Base-by-base conservation (phyloP, 2,329 filamentous ascomycete species). In the Metarhizium anisopliae region DNA sequence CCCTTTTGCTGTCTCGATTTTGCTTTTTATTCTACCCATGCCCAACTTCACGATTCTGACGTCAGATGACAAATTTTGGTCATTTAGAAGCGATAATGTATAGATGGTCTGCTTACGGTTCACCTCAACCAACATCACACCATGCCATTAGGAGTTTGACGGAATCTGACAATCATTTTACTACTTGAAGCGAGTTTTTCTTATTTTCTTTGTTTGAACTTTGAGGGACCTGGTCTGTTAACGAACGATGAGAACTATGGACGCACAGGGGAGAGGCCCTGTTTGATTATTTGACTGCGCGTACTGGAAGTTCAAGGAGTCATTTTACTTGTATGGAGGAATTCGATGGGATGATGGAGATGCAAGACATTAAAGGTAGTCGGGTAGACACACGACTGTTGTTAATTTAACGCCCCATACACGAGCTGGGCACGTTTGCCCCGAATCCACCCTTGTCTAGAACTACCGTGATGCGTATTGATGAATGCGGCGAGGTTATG, bases 101-200 rank as follows among this genome's bases (percentile, higher is more conserved):
- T 52, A 25, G 25, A 25, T 25, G 6, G 29, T 45, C 25, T 47
- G 18, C n/a, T 45, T 36, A 16, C 49, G 18, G 25, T 49, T 6
- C 32, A 8, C 42, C 18, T 30, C 32, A 13, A 36, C 20, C 47
- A 43, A 42, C 29, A n/a, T 45, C 7, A 11, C 40, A 18, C n/a
- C 20, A 20, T 4, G 20, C 45, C 55, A 59, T 54, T 55, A 55
- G 47, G 47, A 56, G 63, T 66, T 61, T 52, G 36, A 51, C 43
- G 61, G 64, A 60, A 59, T 60, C 35, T 13, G 30, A 25, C 25
- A 50, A 4, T 20, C n/a, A 20, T 16, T 45, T 45, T 45, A 11
- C n/a, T 25, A 45, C 16, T n/a, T 25, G 29, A 7, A 50, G 25
- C 47, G 20, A 14, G 6, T 50, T 32, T 16, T 50, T 32, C 5